These are phyloP conservation scores for Mycena epipterygia DNA, from an alignment of 768 basidiomycete genomes.

Conservation along the genomic window DNA sequence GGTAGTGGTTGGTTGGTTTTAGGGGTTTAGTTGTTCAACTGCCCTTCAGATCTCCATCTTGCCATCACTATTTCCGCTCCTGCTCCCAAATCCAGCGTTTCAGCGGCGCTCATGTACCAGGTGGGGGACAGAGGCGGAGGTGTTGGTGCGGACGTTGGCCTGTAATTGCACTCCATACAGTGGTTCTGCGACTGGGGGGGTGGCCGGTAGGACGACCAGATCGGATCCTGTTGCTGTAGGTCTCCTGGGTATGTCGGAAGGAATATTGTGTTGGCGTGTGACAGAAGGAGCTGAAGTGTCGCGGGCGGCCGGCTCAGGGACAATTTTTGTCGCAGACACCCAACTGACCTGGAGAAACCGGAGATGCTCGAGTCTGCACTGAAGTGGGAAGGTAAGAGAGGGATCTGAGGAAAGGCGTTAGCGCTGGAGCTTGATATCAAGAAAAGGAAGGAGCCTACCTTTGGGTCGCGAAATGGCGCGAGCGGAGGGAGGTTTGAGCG, in stretches of 20 bases:
- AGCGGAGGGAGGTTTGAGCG: conserved; percentile 44
- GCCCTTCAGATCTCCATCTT: no score
- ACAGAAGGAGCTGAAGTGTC: no score
- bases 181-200: background rate
- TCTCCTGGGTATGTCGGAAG: no score
- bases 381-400: background rate
- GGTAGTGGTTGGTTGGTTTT: no score
- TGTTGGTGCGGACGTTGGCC: no score
- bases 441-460: background rate
- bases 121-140: background rate
- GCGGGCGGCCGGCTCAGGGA: background rate
- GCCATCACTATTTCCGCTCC: no score
- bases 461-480: conserved; percentile 11
- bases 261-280: no score
- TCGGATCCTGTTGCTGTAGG: no score
- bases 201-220: background rate
- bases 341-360: background rate
- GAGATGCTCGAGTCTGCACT: background rate
- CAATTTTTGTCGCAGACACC: background rate
- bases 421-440: background rate
- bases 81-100: no score
- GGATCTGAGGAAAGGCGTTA: background rate
- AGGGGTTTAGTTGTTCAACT: no score
- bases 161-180: background rate
- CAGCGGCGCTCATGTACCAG: background rate